A percentile compares a stretch with the other conserved stretches of the same genome.
Conservation (phyloP, 768 basidiomycete genomes). For the Porphyrellus cyaneotinctus region DNA sequence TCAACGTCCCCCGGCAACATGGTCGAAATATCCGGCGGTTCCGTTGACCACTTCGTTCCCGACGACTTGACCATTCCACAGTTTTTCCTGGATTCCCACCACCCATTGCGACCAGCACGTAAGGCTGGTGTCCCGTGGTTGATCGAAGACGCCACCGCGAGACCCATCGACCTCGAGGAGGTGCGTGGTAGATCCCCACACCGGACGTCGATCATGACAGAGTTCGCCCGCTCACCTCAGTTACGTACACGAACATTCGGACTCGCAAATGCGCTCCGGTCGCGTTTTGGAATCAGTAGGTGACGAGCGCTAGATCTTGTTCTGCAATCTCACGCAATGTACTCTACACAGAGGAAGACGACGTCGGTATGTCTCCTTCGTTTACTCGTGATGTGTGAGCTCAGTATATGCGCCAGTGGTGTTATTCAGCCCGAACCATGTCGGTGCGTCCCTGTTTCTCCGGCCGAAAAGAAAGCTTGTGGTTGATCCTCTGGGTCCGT, state of each 20-base stretch:
- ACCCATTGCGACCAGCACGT: constrained; percentile 44
- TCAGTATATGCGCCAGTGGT: constrained; percentile 41
- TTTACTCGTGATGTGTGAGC: neutral
- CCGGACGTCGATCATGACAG: neutral
- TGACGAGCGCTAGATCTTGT: constrained; percentile 6
- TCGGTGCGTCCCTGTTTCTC: constrained; percentile 38
- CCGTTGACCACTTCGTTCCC: constrained; percentile 43
- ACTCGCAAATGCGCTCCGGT: constrained; percentile 51
- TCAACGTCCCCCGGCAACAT: neutral
- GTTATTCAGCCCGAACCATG: constrained; percentile 60
- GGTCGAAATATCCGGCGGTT: constrained; percentile 26
- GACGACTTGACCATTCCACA: constrained; percentile 64
- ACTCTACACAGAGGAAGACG: constrained; percentile 39
- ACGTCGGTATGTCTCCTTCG: constrained; percentile 42
- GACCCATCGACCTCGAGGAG: constrained; percentile 42
- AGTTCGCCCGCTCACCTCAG: constrained; percentile 19
- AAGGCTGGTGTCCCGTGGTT: constrained; percentile 49
- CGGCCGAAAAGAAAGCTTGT: neutral
- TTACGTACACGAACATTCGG: constrained; percentile 42
- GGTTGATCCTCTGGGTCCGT: neutral
- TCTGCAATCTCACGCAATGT: neutral
- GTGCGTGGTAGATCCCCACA: constrained; percentile 29
- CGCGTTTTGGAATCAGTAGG: constrained; percentile 48
- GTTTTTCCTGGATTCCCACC: constrained; percentile 51
- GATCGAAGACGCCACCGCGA: constrained; percentile 53